A percentile compares a stretch with the other conserved stretches of the same genome.
These are phyloP conservation scores for Prunella vulgaris DNA, from an alignment of 257 asterid species.

Conservation along the genomic window DNA sequence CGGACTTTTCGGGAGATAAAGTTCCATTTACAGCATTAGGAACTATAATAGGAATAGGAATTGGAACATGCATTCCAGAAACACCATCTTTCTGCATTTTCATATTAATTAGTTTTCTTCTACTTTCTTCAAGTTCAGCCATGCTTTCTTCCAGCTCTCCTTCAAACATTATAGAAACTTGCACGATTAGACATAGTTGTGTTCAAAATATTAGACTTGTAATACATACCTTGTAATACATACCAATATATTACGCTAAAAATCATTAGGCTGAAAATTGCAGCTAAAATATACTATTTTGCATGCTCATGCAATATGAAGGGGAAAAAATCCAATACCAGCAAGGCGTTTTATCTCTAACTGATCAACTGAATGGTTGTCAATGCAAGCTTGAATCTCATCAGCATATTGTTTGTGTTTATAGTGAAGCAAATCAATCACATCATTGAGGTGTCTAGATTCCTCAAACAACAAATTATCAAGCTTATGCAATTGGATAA, in stretches of 20 bases:
- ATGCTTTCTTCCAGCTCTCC: constrained; percentile 91
- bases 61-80: constrained; percentile 59
- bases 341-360: constrained; percentile 66
- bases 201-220: neutral
- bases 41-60: constrained; percentile 49
- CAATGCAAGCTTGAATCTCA: constrained; percentile 59
- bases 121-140: constrained; percentile 90
- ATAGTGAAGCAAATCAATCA: constrained; percentile 56
- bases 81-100: constrained; percentile 82
- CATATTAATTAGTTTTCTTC: constrained; percentile 74
- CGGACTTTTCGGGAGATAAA: constrained; percentile 70
- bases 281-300: constrained; percentile 10
- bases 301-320: constrained; percentile 2
- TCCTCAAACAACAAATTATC: constrained; percentile 72
- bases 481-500: constrained; percentile 49
- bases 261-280: constrained; percentile 6
- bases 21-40: constrained; percentile 62
- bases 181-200: constrained; percentile 16
- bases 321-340: constrained; percentile 42
- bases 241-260: constrained; percentile 15
- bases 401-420: constrained; percentile 73
- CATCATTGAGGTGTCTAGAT: constrained; percentile 45
- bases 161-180: constrained; percentile 27
- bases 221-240: constrained; percentile 11
- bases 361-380: constrained; percentile 57